Evolutionary conservation across 2,329 filamentous ascomycete species (phyloP).

Genomic region (Fusarium dlaminii): DNA sequence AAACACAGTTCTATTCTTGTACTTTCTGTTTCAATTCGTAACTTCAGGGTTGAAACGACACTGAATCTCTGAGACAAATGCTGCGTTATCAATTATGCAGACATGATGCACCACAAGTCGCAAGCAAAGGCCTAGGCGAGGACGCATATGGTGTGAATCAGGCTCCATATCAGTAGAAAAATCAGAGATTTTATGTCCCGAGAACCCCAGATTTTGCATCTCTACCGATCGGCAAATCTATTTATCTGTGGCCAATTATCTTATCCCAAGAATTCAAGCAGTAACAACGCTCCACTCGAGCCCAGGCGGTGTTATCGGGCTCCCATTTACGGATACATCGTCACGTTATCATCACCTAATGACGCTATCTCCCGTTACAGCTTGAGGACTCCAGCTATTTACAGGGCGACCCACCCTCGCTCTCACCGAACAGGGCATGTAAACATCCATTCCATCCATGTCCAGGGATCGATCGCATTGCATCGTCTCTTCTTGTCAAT

Average conservation of each 20-base stretch:
- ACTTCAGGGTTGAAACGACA: not conserved
- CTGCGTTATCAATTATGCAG: not conserved
- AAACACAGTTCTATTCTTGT: not conserved
- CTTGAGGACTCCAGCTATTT: constrained; percentile 8
- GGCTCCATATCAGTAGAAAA: not conserved
- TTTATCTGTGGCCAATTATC: constrained; percentile 8
- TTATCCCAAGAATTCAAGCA: not conserved
- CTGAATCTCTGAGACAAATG: not conserved
- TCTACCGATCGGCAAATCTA: constrained; percentile 2
- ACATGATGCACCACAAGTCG: not conserved
- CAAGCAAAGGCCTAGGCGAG: not conserved
- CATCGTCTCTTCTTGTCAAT: constrained; percentile 9
- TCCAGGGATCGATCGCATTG: constrained; percentile 31
- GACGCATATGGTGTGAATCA: not conserved
- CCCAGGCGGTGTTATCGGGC: constrained; percentile 24
- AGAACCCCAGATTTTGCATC: constrained; percentile 4
- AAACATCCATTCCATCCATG: constrained; percentile 18
- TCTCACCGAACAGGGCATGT: constrained; percentile 29
- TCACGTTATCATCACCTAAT: constrained; percentile 32
- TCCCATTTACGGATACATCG: constrained; percentile 2
- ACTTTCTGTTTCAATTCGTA: not conserved
- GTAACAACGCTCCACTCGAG: constrained; percentile 3
- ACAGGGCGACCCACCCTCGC: constrained; percentile 34
- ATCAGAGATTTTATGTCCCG: not conserved
- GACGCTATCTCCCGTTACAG: constrained; percentile 32